Base-by-base conservation (phyloP, 768 basidiomycete species). In the Lactifluus piperatus region DNA sequence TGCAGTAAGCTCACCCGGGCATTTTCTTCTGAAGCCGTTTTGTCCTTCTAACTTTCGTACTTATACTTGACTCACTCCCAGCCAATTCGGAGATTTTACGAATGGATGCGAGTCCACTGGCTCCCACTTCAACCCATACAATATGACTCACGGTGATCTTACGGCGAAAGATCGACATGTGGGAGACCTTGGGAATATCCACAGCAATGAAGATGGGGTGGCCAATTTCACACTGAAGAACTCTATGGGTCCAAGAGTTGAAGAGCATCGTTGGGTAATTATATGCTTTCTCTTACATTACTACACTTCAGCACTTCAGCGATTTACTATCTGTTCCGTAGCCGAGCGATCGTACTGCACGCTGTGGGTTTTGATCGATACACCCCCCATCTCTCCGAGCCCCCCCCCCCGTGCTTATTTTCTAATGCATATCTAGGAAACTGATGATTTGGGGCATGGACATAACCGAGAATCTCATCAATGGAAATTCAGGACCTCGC, bases 151-250 rank as follows among this genome's bases (percentile, higher is more conserved):
- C 64, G 88, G 88, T 57, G 85, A 78, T 3, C 86, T 79, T 10
- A 69, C 71, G 8, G 80, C 81, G 52, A 50, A 68, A 11, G 73
- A 75, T 45, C 76, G 88, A 58, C 90, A 91, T 69, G 82, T 86
- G 27, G 90, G 90, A 0, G 85, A 88, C 64, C 68, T 88, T 62
- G 90, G 90, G 5, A 91, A 92, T 67, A 81, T 92, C 67, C 64
- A 79, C 66, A 77, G 80, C 48, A 79, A 92, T 67, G 71, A 69
- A 20, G 64, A 71, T 34, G 91, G 89, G 48, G 73, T 72, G 18
- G 85, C 84, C 13, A 70, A 68, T 9, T 76, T 91, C 68, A 75
- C 72, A 18, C 75, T 91, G 65, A 72, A 77, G 51, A 88, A 91
- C 68, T 91, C 57, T 83, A 83, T 61, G 88, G 88, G 4, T 5